Percentiles rank a stretch among this genome's conserved stretches.
phyloP scores from a whole-genome alignment of 306 rosid species.

The Crataegus laevigata region DNA sequence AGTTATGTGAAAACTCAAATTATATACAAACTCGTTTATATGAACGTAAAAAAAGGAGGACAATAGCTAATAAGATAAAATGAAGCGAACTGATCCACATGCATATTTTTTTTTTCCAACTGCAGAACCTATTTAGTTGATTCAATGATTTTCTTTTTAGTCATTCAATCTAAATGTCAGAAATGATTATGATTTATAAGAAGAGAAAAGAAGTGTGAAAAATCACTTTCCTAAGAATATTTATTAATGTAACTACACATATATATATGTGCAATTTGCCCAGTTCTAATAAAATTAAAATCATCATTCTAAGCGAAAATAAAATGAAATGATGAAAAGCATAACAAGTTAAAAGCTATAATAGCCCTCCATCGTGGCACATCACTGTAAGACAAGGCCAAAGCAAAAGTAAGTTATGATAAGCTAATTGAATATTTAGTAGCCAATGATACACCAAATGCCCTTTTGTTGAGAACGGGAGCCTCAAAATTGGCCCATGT shows the following conservation, averaged over 20 bases:
- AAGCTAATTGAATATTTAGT: slow-evolving; percentile 47
- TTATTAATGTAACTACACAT: neutral
- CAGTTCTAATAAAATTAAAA: neutral
- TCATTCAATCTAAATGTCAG: no score
- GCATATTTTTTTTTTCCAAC: neutral
- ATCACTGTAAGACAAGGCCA: slow-evolving; percentile 23
- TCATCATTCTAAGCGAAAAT: neutral
- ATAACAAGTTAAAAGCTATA: slow-evolving; percentile 6
- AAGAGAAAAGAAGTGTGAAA: no score
- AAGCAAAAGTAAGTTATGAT: slow-evolving; percentile 34
- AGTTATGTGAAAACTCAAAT: neutral
- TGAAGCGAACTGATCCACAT: no score
- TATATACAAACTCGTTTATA: neutral
- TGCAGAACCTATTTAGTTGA: no score
- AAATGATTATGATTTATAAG: no score
- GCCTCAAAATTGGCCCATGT: slow-evolving; percentile 28
- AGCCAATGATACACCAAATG: slow-evolving; percentile 38
- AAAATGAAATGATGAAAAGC: slow-evolving; percentile 11
- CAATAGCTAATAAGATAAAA: no score
- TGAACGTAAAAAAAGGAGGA: neutral
- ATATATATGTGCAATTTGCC: neutral
- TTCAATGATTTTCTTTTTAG: no score
- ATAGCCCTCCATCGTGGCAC: slow-evolving; percentile 16
- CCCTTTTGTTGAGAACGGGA: slow-evolving; percentile 37
- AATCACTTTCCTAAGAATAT: no score